A percentile compares a stretch with the other conserved stretches of the same genome.
phyloP scores from a whole-genome alignment of 441 rosid species.

The Erodium chrysanthum region DNA sequence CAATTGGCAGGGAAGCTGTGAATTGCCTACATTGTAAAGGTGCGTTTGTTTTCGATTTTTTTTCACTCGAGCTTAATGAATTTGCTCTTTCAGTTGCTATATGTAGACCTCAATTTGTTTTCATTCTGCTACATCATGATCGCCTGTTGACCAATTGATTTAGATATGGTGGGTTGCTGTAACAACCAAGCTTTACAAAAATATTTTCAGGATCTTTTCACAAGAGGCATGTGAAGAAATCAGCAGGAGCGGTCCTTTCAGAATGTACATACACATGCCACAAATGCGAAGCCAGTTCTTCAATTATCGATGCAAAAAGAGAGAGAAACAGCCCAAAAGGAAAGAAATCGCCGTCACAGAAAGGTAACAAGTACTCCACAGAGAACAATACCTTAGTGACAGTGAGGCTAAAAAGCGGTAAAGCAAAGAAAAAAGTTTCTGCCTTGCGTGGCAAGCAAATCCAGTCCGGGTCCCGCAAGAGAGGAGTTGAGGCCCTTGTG shows the following conservation, averaged over 20 bases:
- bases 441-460: slow-evolving; percentile 12
- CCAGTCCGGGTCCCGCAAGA: not conserved
- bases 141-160: not conserved
- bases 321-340: slow-evolving; percentile 33
- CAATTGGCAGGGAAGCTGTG: slow-evolving; percentile 74
- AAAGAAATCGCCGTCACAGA: slow-evolving; percentile 34
- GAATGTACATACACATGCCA: slow-evolving; percentile 51
- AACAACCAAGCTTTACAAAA: slow-evolving; percentile 6
- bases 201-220: slow-evolving; percentile 67
- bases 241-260: slow-evolving; percentile 33
- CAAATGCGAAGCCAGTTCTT: slow-evolving; percentile 39
- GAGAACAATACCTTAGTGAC: slow-evolving; percentile 34
- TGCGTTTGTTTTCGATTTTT: slow-evolving; percentile 28
- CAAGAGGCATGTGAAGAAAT: slow-evolving; percentile 62
- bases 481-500: slow-evolving; percentile 17
- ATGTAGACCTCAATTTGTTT: too few relatives aligned
- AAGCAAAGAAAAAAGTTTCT: slow-evolving; percentile 40
- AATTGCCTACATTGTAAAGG: slow-evolving; percentile 77
- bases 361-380: slow-evolving; percentile 32
- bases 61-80: not conserved
- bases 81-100: not conserved
- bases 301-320: slow-evolving; percentile 21
- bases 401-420: slow-evolving; percentile 30
- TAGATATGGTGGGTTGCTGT: not conserved
- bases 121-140: too few relatives aligned